Conservation (phyloP, 441 rosid species). For the Gossypium schwendimanii region DNA sequence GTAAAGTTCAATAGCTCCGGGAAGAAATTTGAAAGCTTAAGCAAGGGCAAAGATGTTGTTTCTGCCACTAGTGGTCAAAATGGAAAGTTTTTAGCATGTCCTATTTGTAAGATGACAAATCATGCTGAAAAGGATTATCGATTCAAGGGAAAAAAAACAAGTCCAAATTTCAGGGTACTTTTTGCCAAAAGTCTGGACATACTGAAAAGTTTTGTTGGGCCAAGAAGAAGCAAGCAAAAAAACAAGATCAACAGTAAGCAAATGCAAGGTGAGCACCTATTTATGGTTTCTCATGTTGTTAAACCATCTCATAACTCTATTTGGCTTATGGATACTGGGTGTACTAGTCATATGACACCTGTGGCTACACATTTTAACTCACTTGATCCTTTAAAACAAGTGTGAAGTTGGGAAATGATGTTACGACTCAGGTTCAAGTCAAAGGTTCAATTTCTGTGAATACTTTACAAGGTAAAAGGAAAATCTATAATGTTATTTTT, state of each 20-base stretch:
- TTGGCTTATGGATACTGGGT: neutral
- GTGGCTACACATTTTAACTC: neutral
- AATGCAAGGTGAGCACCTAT: neutral
- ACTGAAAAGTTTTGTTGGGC: neutral
- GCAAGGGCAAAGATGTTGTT: neutral
- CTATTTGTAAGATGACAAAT: too few relatives aligned
- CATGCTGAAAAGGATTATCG: too few relatives aligned
- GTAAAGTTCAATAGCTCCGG: neutral
- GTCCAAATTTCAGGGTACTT: too few relatives aligned
- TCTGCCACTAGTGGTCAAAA: neutral
- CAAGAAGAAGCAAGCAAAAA: too few relatives aligned
- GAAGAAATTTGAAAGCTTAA: neutral
- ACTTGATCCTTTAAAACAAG: too few relatives aligned
- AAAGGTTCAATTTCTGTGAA: neutral
- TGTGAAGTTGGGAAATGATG: neutral
- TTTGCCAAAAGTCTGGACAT: too few relatives aligned
- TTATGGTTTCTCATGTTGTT: neutral
- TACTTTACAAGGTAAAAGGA: neutral
- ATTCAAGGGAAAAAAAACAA: too few relatives aligned
- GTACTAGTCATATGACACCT: neutral
- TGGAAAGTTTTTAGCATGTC: neutral
- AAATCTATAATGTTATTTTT: too few relatives aligned
- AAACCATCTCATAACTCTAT: neutral
- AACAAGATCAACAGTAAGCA: too few relatives aligned
- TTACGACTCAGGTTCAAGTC: neutral